These are phyloP conservation scores for Rhizopogon roseolus DNA, from an alignment of 768 basidiomycete species.

Conservation along the genomic window DNA sequence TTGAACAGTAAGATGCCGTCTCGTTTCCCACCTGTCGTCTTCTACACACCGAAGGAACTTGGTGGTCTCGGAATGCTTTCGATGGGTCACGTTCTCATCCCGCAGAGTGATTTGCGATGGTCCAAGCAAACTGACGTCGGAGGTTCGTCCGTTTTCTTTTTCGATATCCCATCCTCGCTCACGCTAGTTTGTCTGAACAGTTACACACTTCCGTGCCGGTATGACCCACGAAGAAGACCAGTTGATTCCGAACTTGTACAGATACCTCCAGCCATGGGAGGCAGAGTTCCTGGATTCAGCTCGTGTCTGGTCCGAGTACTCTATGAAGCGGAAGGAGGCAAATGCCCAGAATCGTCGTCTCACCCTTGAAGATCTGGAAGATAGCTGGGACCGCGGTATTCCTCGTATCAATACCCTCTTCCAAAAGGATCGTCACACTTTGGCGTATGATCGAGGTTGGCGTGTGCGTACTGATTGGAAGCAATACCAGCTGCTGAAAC, in stretches of 20 bases:
- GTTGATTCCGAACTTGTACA: constrained; percentile 94
- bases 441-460: constrained; percentile 99
- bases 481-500: constrained; percentile 90
- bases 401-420: constrained; percentile 98
- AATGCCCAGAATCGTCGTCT: constrained; percentile 96
- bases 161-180: not conserved
- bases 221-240: constrained; percentile 96
- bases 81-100: constrained; percentile 98
- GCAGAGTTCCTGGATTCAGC: constrained; percentile 97
- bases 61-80: constrained; percentile 99
- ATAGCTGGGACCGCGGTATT: constrained; percentile 98
- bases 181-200: constrained; percentile 27
- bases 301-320: constrained; percentile 99
- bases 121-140: constrained; percentile 97
- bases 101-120: constrained; percentile 96
- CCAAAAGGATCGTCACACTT: constrained; percentile 97
- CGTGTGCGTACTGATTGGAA: constrained; percentile 98
- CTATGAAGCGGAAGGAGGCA: constrained; percentile 99
- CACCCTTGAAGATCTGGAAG: constrained; percentile 96
- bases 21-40: constrained; percentile 94
- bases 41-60: constrained; percentile 97
- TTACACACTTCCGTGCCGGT: constrained; percentile 98
- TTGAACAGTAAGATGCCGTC: constrained; percentile 99
- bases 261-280: constrained; percentile 96
- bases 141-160: constrained; percentile 35